Evolutionary conservation across 495 filamentous ascomycete genomes (phyloP).

Genomic region (Cercophora samala): DNA sequence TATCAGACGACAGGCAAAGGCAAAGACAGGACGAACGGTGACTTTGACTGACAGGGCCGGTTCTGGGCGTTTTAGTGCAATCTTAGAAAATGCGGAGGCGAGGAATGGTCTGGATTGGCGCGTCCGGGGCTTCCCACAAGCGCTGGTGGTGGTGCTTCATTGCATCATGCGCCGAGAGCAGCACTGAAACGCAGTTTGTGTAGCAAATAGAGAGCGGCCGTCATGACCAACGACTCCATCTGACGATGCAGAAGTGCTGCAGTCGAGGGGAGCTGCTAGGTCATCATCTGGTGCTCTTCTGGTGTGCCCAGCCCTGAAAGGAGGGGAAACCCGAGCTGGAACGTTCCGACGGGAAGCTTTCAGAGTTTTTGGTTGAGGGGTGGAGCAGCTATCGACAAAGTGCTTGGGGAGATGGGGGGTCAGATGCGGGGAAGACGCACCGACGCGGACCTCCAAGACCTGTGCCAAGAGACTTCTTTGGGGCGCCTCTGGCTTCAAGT

Average conservation of each 20-base stretch:
- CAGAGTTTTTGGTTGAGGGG: slow-evolving; percentile 5
- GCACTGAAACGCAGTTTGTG: not conserved
- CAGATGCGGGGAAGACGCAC: not conserved
- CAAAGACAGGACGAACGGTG: not conserved
- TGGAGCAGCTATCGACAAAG: not conserved
- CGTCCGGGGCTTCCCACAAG: slow-evolving; percentile 5
- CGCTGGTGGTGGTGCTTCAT: not conserved
- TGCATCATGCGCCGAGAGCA: slow-evolving; percentile 5
- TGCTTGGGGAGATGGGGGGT: slow-evolving; percentile 2
- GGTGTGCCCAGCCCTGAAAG: not conserved
- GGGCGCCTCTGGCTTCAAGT: not conserved
- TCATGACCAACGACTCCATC: not conserved
- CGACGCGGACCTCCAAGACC: not conserved
- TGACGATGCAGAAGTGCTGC: not conserved
- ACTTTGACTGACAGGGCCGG: not conserved
- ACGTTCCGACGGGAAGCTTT: not conserved
- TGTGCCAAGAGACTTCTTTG: not conserved
- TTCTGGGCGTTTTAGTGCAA: slow-evolving; percentile 11
- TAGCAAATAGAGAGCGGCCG: not conserved
- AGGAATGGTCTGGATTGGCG: slow-evolving; percentile 10
- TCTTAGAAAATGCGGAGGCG: slow-evolving; percentile 20
- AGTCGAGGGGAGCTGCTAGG: no score
- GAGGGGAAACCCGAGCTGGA: slow-evolving; percentile 1
- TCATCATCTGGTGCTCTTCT: no score
- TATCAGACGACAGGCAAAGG: not conserved